Percentiles rank a stretch among this genome's conserved stretches.
phyloP scores from a whole-genome alignment of 2,329 filamentous ascomycete species.

The Hawksworthiomyces lignivorus region DNA sequence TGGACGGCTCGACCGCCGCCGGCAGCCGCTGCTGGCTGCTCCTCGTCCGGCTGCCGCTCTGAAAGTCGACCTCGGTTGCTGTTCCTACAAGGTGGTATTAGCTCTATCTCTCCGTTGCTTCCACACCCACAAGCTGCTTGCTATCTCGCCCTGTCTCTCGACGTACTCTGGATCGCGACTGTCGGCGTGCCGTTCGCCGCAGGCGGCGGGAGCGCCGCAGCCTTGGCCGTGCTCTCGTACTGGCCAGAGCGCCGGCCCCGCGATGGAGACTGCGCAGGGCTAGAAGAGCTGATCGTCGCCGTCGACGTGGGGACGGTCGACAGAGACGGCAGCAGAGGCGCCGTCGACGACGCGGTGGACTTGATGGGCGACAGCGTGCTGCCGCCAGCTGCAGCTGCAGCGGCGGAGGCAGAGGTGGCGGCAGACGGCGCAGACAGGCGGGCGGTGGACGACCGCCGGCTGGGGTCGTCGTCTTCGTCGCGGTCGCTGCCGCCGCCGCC shows the following conservation, averaged over 20 bases:
- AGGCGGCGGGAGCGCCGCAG: not conserved
- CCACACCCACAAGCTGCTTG: not conserved
- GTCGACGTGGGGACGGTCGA: not conserved
- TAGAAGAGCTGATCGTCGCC: not conserved
- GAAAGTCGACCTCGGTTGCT: not conserved
- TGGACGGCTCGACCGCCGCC: not conserved
- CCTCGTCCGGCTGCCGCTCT: not conserved
- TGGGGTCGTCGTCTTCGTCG: not conserved
- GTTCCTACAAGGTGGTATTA: not conserved
- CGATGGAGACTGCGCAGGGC: not conserved
- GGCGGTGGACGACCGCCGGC: constrained; percentile 1
- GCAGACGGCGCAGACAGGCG: not conserved
- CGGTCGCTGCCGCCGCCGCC: not conserved
- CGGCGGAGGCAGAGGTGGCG: too few species aligned
- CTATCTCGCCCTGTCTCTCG: not conserved
- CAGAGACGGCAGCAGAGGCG: constrained; percentile 2
- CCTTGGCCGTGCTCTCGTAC: constrained; percentile 6
- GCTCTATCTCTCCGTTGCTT: not conserved
- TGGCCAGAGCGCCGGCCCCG: not conserved
- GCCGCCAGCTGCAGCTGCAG: too few species aligned
- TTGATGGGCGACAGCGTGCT: not conserved
- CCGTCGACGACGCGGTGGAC: constrained; percentile 1
- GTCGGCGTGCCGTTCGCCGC: not conserved
- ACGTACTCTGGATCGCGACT: constrained; percentile 1
- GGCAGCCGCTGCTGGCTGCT: not conserved